Percentiles rank a stretch among this genome's conserved stretches.
Conservation (phyloP, 2,329 filamentous ascomycete genomes). For the Nannizzia gypsea region DNA sequence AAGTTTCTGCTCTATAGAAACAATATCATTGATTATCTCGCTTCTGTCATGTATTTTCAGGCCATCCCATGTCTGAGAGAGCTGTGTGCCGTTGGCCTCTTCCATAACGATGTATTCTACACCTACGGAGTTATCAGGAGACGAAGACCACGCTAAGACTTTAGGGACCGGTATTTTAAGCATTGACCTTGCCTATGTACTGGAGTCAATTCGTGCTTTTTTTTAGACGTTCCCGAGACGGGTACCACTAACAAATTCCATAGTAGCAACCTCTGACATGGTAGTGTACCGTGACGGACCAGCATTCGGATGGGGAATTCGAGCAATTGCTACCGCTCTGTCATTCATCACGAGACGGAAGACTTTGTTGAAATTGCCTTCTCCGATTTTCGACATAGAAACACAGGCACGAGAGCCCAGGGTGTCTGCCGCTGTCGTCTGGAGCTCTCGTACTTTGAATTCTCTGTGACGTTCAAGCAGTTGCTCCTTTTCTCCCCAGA, state of each 20-base stretch:
- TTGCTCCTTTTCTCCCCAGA: conserved; percentile 24
- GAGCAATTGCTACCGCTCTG: conserved; percentile 18
- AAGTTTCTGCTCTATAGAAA: conserved; percentile 13
- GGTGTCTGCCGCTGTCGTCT: conserved; percentile 20
- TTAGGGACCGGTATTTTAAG: conserved; percentile 7
- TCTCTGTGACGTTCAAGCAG: conserved; percentile 19
- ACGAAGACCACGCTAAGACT: not conserved
- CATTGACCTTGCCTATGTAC: conserved; percentile 8
- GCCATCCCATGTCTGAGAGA: conserved; percentile 22
- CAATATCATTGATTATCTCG: conserved; percentile 18
- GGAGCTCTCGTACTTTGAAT: conserved; percentile 26
- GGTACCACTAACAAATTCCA: conserved; percentile 14
- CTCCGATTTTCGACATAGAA: conserved; percentile 27
- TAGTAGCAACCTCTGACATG: conserved; percentile 13
- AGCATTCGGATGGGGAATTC: conserved; percentile 12
- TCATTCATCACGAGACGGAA: conserved; percentile 21
- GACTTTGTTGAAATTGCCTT: conserved; percentile 30
- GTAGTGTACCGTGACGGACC: conserved; percentile 10
- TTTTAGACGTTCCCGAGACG: not conserved
- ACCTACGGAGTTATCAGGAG: conserved; percentile 12
- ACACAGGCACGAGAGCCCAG: conserved; percentile 21
- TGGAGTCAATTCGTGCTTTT: not conserved
- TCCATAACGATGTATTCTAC: conserved; percentile 21
- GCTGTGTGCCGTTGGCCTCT: conserved; percentile 21
- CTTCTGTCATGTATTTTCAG: conserved; percentile 19